Evolutionary conservation across 2,329 filamentous ascomycete genomes (phyloP).

Genomic region (Neurospora sp.): DNA sequence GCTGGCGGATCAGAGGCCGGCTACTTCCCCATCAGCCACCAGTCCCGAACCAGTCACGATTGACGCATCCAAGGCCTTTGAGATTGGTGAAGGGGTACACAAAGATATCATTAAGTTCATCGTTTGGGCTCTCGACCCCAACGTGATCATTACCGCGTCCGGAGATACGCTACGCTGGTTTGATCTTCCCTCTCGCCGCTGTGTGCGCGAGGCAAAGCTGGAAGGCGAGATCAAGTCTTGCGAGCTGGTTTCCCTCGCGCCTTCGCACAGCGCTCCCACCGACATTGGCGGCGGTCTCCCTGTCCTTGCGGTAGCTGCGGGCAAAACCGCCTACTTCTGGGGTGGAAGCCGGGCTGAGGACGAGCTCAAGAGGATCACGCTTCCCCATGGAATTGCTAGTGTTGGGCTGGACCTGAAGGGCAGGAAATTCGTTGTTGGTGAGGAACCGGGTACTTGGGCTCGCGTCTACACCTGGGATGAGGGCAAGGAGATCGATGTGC

Average conservation of each 20-base stretch:
- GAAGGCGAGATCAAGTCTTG: conserved; percentile 85
- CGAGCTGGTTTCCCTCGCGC: conserved; percentile 67
- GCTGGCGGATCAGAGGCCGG: conserved; percentile 50
- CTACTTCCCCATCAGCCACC: conserved; percentile 22
- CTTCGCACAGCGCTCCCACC: conserved; percentile 44
- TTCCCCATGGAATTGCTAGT: conserved; percentile 80
- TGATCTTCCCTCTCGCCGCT: conserved; percentile 67
- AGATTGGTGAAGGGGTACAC: conserved; percentile 80
- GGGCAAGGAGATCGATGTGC: conserved; percentile 75
- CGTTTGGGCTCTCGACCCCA: conserved; percentile 83
- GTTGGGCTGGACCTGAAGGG: conserved; percentile 78
- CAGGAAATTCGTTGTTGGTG: conserved; percentile 79
- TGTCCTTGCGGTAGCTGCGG: conserved; percentile 83
- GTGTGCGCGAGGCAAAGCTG: conserved; percentile 67
- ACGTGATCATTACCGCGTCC: conserved; percentile 80
- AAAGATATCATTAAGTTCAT: conserved; percentile 90
- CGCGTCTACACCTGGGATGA: conserved; percentile 84
- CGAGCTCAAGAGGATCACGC: conserved; percentile 67
- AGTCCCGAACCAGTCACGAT: conserved; percentile 35
- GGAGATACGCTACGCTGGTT: conserved; percentile 94
- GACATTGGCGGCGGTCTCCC: conserved; percentile 59
- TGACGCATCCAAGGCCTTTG: conserved; percentile 58
- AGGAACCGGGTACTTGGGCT: conserved; percentile 92
- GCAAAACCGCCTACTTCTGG: conserved; percentile 90
- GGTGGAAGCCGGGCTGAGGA: conserved; percentile 61